Base-by-base conservation (phyloP, 306 rosid genomes). In the Prunus armeniaca region DNA sequence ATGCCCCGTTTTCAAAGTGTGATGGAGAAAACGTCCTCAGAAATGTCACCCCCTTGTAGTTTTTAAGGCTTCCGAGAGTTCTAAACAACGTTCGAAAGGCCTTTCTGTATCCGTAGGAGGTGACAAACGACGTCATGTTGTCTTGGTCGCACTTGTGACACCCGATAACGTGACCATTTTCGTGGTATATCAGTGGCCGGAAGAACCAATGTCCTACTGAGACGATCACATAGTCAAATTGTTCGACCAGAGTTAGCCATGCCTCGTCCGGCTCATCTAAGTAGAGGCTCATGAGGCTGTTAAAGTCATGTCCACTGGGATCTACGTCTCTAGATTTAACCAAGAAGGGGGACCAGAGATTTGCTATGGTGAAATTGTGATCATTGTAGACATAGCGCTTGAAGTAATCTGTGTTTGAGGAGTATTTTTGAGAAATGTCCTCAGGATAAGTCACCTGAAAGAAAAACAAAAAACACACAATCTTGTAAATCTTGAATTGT, bases 161-260 rank as follows among this genome's bases (percentile, higher is more conserved):
- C 70, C 97, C 98, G 5, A 87, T 74, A 15, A 86, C 79, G 15
- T 46, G 69, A 17, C 82, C 86, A 10, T 88, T 86, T 73, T 92
- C 93, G 24, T 89, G 76, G 79, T 75, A 78, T 46, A 89, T 38
- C 13, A 82, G 60, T 1, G 93, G 93, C 30, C 96, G 80, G 24
- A 92, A 92, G 84, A 96, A 96, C 99, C 99, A 96, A 9, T 92
- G 97, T 20, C 97, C 99, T 5, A 88, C 90, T 54, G 98, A 92
- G 84, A 96, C 74, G 13, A 96, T 80, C 18, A 96, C 91, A 18
- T 87, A 91, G 80, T 96, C 96, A 2, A 88, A 96, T 34, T 64
- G 56, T 47, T 79, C 86, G 3, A 96, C 78, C 18, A 83, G 61
- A 2, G 78, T 65, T 0, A 81, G 58, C 99, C 98, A 96, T 2